These are phyloP conservation scores for Kazachstania taianensis DNA, from an alignment of 805 yeast genomes.

Conservation along the genomic window DNA sequence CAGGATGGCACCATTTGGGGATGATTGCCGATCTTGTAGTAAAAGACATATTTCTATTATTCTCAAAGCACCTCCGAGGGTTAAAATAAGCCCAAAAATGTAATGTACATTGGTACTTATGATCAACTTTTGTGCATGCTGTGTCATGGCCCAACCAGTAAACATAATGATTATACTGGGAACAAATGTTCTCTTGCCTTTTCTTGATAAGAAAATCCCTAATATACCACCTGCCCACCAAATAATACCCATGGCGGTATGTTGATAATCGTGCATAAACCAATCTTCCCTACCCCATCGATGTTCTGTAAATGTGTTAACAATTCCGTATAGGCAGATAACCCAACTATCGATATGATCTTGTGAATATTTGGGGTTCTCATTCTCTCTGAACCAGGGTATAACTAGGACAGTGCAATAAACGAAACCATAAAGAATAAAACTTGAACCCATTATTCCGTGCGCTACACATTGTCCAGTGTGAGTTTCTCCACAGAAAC, in stretches of 20 bases:
- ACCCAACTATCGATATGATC: constrained; percentile 76
- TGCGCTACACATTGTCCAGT: constrained; percentile 96
- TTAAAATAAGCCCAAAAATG: constrained; percentile 73
- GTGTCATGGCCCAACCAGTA: constrained; percentile 93
- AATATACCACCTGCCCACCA: constrained; percentile 94
- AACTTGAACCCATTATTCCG: constrained; percentile 92
- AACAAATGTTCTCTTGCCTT: constrained; percentile 57
- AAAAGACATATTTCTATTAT: constrained; percentile 72
- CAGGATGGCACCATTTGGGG: constrained; percentile 35
- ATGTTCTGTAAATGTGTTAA: constrained; percentile 93
- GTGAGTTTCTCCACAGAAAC: constrained; percentile 74
- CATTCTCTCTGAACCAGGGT: constrained; percentile 59
- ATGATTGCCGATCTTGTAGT: constrained; percentile 47
- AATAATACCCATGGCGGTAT: constrained; percentile 89
- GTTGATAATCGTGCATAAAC: constrained; percentile 91
- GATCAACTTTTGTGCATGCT: constrained; percentile 65
- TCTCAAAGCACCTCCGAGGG: constrained; percentile 67
- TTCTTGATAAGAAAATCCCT: constrained; percentile 68
- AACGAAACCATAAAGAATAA: constrained; percentile 68
- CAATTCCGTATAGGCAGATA: constrained; percentile 84
- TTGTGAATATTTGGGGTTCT: constrained; percentile 47
- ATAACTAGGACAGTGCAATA: constrained; percentile 55
- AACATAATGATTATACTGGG: constrained; percentile 76
- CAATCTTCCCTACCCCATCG: constrained; percentile 85
- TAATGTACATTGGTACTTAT: constrained; percentile 83